phyloP scores from a whole-genome alignment of 305 asterid species.

The Plantago rigida region DNA sequence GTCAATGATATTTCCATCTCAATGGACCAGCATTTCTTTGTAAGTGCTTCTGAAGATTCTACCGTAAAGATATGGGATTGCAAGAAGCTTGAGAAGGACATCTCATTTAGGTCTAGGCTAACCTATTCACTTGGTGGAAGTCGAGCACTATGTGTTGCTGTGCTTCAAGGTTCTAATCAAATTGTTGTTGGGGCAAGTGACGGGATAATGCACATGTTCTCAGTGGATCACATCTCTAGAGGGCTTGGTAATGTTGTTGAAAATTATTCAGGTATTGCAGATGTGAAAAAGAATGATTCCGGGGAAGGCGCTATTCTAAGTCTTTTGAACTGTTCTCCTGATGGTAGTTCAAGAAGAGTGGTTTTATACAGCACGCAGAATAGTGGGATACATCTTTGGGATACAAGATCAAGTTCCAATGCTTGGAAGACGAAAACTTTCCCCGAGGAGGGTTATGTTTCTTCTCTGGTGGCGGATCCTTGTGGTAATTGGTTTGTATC shows the following conservation, averaged over 20 bases:
- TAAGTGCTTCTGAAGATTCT: conserved; percentile 94
- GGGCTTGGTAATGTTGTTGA: conserved; percentile 93
- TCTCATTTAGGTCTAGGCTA: conserved; percentile 86
- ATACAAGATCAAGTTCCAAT: conserved; percentile 61
- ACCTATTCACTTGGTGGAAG: conserved; percentile 81
- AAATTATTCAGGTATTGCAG: conserved; percentile 88
- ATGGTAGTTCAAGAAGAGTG: conserved; percentile 58
- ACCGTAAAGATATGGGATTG: conserved; percentile 98
- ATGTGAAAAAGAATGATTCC: conserved; percentile 51
- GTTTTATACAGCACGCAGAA: conserved; percentile 76
- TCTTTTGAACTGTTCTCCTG: conserved; percentile 76
- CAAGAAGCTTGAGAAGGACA: conserved; percentile 94
- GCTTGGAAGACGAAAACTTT: conserved; percentile 72
- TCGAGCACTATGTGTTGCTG: conserved; percentile 80
- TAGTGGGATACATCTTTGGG: conserved; percentile 91
- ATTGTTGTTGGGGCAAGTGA: conserved; percentile 90
- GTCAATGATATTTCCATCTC: conserved; percentile 88
- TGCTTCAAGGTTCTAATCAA: conserved; percentile 78
- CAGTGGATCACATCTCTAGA: conserved; percentile 83
- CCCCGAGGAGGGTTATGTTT: conserved; percentile 82
- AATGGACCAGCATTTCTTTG: conserved; percentile 85
- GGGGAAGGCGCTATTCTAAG: conserved; percentile 84
- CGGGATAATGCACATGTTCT: conserved; percentile 76
- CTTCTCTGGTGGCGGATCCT: conserved; percentile 84
- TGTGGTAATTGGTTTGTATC: conserved; percentile 98